These are phyloP conservation scores for Pisolithus albus DNA, from an alignment of 768 basidiomycete genomes.

Conservation along the genomic window DNA sequence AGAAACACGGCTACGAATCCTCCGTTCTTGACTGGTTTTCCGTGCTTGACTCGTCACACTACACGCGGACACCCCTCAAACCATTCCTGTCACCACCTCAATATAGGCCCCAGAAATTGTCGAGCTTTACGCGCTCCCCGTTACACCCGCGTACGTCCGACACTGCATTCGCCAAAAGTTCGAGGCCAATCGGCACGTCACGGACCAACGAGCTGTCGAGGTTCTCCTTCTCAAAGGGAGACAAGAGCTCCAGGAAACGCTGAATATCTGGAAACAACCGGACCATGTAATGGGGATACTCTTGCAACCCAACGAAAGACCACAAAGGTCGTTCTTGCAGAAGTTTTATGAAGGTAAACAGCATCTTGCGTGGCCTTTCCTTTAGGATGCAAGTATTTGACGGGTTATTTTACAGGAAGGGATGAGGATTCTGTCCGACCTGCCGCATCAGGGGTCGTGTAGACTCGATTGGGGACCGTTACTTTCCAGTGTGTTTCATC, in stretches of 20 bases:
- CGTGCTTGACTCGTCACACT: neutral
- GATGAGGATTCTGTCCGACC: constrained; percentile 69
- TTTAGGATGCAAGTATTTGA: constrained; percentile 4
- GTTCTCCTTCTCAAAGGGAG: constrained; percentile 76
- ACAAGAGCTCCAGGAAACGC: constrained; percentile 88
- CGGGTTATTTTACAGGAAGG: constrained; percentile 40
- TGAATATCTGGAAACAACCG: constrained; percentile 90
- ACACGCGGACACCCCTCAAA: neutral
- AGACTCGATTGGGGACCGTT: neutral
- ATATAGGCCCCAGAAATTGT: constrained; percentile 87
- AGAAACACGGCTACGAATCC: constrained; percentile 1
- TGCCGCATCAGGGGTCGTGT: constrained; percentile 47
- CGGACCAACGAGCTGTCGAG: constrained; percentile 79
- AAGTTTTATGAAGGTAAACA: constrained; percentile 77
- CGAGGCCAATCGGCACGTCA: constrained; percentile 77
- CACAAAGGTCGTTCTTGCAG: constrained; percentile 62
- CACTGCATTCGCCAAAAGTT: constrained; percentile 80
- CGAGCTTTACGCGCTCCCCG: constrained; percentile 71
- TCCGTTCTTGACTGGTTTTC: neutral
- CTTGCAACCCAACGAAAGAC: constrained; percentile 42
- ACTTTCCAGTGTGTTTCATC: too few species aligned
- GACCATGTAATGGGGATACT: constrained; percentile 74
- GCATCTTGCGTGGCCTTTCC: neutral
- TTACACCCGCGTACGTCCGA: constrained; percentile 71
- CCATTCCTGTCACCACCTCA: neutral